A percentile compares a stretch with the other conserved stretches of the same genome.
These are phyloP conservation scores for Lasiosphaeria ovina DNA, from an alignment of 495 filamentous ascomycete genomes.

Conservation along the genomic window DNA sequence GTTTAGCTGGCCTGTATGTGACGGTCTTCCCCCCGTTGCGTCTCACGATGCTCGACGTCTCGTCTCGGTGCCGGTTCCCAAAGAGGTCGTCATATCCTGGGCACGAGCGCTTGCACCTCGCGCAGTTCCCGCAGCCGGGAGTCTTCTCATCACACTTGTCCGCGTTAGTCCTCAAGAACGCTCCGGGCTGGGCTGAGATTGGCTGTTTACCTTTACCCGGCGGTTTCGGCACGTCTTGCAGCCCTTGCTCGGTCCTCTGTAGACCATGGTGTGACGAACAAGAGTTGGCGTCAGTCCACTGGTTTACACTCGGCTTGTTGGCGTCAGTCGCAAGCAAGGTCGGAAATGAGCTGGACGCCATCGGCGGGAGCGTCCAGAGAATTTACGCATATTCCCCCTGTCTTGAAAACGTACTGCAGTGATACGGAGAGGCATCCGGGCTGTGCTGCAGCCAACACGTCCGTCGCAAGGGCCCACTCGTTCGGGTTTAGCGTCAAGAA, in stretches of 20 bases:
- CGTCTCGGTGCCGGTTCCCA: slow-evolving; percentile 4
- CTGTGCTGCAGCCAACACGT: too few relatives aligned
- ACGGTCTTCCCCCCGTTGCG: background rate
- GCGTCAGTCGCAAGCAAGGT: too few relatives aligned
- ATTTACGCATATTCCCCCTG: too few relatives aligned
- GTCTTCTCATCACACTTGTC: background rate
- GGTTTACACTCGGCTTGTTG: too few relatives aligned
- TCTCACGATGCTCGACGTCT: background rate
- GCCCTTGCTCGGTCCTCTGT: slow-evolving; percentile 6
- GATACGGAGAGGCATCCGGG: too few relatives aligned
- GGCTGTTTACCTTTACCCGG: slow-evolving; percentile 1
- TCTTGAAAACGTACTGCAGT: too few relatives aligned
- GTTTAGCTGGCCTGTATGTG: background rate
- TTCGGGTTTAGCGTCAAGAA: too few relatives aligned
- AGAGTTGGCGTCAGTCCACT: too few relatives aligned
- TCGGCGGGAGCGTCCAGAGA: too few relatives aligned
- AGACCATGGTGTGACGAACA: slow-evolving; percentile 5
- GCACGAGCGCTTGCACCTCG: background rate
- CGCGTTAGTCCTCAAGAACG: background rate
- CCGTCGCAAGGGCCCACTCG: too few relatives aligned
- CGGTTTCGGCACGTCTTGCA: slow-evolving; percentile 5
- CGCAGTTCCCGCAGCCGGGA: background rate
- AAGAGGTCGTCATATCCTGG: slow-evolving; percentile 2
- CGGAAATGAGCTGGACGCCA: too few relatives aligned
- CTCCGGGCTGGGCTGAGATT: background rate